Evolutionary conservation across 2,329 filamentous ascomycete species (phyloP), one percentile per base, ranked within the genome.

Genomic region (Alternaria longipes): DNA sequence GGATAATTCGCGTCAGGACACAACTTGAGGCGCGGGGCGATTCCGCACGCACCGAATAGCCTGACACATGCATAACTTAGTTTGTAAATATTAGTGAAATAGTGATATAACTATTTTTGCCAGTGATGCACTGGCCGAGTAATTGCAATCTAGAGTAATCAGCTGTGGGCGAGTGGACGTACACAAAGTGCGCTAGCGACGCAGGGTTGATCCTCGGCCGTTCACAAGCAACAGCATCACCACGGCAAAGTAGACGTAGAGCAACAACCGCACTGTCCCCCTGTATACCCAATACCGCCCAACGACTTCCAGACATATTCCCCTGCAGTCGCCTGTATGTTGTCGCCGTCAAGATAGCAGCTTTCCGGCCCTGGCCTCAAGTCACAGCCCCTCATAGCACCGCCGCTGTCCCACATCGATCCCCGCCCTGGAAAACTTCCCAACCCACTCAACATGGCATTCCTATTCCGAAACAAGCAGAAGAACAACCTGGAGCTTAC

Each of bases 381-480:
- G 64, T 59, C 64, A 63, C 66, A 67, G 61, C 72, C 70, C 63
- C 64, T 63, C 69, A 62, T 28, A 50, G 65, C 60, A 32, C 53
- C 61, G 34, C 65, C 50, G 57, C 56, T 58, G 54, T 63, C 70
- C 56, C 62, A 65, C 66, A 44, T 67, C 59, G 63, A 62, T 49
- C 47, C 54, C 40, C 66, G 66, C 59, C 40, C 60, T 36, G 45
- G 66, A 41, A 54, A 62, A 24, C 59, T 57, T 32, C 59, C 62
- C 28, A 46, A 63, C 24, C 60, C 65, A 18, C 53, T 66, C 70
- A 77, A 64, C 64, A 92, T 92, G 90, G 88, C 89, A 46, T 92
- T 91, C 80, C 81, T 91, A 57, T 91, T 91, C 75, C 83, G 88
- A 63, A 85, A 84, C 70, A 85, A 85, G 68, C 84, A 87, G 71